phyloP scores from a whole-genome alignment of 2,329 filamentous ascomycete species.

The Diaporthe velutina region DNA sequence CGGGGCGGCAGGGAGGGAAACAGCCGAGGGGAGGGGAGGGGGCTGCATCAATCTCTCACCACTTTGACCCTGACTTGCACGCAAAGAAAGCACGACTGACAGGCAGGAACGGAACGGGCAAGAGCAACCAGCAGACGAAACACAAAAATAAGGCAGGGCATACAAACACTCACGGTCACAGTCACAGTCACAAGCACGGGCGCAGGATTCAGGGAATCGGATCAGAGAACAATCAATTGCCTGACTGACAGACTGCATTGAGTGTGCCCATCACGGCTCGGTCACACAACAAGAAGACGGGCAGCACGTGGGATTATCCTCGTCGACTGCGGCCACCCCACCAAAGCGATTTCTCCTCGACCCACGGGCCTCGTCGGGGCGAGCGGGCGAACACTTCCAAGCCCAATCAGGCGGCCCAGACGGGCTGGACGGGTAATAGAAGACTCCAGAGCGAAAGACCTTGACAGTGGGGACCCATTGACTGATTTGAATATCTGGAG shows the following conservation, averaged over 20 bases:
- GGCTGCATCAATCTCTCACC: constrained; percentile 4
- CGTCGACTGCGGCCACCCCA: neutral
- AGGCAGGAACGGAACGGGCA: neutral
- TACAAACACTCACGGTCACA: neutral
- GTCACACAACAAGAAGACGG: neutral
- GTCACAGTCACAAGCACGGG: neutral
- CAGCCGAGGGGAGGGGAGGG: constrained; percentile 20
- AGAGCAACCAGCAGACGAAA: no score
- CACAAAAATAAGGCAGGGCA: neutral
- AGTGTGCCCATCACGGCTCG: neutral
- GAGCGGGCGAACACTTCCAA: neutral
- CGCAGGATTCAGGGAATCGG: neutral
- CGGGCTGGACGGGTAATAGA: neutral
- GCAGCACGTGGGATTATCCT: constrained; percentile 28
- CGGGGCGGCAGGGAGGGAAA: constrained; percentile 8
- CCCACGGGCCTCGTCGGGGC: constrained; percentile 28
- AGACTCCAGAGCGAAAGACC: constrained; percentile 14
- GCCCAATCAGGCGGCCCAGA: constrained; percentile 22
- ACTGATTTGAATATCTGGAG: constrained; percentile 16
- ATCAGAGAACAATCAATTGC: neutral
- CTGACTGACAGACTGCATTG: constrained; percentile 1
- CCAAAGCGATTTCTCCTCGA: neutral
- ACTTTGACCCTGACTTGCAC: neutral
- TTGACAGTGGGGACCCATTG: constrained; percentile 13
- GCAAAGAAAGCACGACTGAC: neutral